phyloP scores from a whole-genome alignment of 306 rosid genomes.

The Psophocarpus tetragonolobus region DNA sequence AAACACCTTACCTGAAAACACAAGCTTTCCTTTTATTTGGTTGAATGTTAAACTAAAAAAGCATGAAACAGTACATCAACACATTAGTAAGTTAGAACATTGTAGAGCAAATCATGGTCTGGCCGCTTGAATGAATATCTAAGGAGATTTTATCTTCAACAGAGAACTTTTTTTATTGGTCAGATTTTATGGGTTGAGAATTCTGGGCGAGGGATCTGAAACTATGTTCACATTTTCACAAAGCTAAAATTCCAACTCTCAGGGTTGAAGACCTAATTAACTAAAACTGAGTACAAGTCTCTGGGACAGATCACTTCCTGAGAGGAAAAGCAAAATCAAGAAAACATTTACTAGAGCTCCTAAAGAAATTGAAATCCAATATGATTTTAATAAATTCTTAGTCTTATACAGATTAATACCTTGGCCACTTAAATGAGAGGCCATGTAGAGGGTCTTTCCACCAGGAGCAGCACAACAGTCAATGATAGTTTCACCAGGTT shows the following conservation, averaged over 20 bases:
- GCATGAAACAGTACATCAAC: neutral
- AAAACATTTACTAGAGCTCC: neutral
- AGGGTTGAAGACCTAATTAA: neutral
- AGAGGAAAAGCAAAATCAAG: neutral
- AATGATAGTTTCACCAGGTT: constrained; percentile 66
- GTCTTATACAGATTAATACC: constrained; percentile 46
- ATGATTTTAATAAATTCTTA: neutral
- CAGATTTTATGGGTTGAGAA: neutral
- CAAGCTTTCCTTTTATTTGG: constrained; percentile 12
- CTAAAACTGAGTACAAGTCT: neutral
- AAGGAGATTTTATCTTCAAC: constrained; percentile 1
- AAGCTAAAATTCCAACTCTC: neutral
- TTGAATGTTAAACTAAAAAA: neutral
- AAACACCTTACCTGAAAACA: constrained; percentile 62
- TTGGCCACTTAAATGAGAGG: constrained; percentile 72
- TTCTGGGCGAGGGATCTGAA: neutral
- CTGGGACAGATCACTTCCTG: neutral
- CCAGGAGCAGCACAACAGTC: constrained; percentile 99
- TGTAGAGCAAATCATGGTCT: neutral
- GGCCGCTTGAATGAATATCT: neutral
- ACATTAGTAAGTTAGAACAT: constrained; percentile 10
- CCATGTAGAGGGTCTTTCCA: constrained; percentile 86
- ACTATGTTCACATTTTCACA: neutral
- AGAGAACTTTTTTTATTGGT: neutral
- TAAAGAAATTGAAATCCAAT: constrained; percentile 4